phyloP scores from a whole-genome alignment of 495 filamentous ascomycete genomes.

The Daldinia decipiens region DNA sequence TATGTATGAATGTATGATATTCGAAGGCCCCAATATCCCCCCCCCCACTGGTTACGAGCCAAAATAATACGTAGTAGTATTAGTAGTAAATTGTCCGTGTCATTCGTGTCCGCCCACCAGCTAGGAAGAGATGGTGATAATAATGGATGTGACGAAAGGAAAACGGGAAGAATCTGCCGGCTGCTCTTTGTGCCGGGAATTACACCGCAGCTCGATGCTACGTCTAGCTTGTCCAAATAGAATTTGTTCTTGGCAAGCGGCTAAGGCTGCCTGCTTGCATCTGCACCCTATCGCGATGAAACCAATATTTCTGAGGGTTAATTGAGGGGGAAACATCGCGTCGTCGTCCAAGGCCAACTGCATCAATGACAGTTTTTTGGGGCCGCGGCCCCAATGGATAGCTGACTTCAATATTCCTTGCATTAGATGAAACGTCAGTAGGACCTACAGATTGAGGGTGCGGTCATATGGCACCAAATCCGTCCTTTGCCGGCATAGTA shows the following conservation, averaged over 20 bases:
- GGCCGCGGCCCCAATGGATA: constrained; percentile 27
- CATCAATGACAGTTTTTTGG: constrained; percentile 35
- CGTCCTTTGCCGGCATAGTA: constrained; percentile 38
- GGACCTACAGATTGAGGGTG: constrained; percentile 30
- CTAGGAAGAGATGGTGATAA: constrained; percentile 33
- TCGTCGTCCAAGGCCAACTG: constrained; percentile 32
- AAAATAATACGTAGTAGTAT: not conserved
- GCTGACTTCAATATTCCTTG: constrained; percentile 34
- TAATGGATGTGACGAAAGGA: constrained; percentile 37
- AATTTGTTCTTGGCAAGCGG: constrained; percentile 36
- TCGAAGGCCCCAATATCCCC: not conserved
- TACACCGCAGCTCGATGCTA: constrained; percentile 43
- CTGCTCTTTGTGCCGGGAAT: constrained; percentile 39
- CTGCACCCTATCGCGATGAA: constrained; percentile 38
- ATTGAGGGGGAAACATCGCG: constrained; percentile 18
- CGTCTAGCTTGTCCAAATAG: constrained; percentile 25
- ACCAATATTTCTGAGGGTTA: constrained; percentile 22
- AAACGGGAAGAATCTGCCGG: constrained; percentile 40
- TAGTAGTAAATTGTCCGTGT: not conserved
- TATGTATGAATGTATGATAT: not conserved
- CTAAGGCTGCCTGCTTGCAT: constrained; percentile 41
- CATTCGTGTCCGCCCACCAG: constrained; percentile 2
- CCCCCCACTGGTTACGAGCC: not conserved
- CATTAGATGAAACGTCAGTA: constrained; percentile 46
- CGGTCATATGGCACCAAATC: constrained; percentile 40